A percentile compares a stretch with the other conserved stretches of the same genome.
phyloP scores from a whole-genome alignment of 1,139 yeast genomes.

The Saccharomyces hybrid region DNA sequence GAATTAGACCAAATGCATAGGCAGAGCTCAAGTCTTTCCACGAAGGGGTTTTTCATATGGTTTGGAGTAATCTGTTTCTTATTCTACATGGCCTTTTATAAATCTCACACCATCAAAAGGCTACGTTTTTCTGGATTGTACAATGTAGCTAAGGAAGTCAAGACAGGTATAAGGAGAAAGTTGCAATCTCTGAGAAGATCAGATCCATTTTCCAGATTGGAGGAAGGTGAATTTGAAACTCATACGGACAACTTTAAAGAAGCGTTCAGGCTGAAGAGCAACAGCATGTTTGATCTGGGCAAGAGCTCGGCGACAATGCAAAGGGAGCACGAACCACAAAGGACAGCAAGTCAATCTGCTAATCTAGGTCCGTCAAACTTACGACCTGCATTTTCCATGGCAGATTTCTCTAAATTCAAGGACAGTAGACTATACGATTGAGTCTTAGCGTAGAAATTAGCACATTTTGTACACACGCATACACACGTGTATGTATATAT shows the following conservation, averaged over 20 bases:
- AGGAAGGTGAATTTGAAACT: conserved; percentile 7
- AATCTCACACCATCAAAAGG: neutral
- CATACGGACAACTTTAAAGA: conserved; percentile 11
- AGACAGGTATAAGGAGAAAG: neutral
- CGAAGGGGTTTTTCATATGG: neutral
- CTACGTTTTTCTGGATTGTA: neutral
- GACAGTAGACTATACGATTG: conserved; percentile 13
- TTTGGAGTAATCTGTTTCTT: neutral
- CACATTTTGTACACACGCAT: neutral
- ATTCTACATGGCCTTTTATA: neutral
- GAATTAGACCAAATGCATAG: neutral
- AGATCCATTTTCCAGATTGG: conserved; percentile 14
- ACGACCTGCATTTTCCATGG: conserved; percentile 25
- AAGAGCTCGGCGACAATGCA: conserved; percentile 3
- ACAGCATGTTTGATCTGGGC: conserved; percentile 23
- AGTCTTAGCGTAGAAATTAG: neutral
- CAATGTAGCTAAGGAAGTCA: neutral
- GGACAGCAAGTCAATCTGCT: conserved; percentile 3
- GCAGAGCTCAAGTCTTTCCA: neutral
- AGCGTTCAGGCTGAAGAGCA: conserved; percentile 22
- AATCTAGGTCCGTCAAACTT: conserved; percentile 7
- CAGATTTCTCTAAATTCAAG: conserved; percentile 26
- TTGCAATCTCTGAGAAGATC: neutral
- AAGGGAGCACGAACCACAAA: neutral
- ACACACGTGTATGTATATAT: neutral